Base-by-base conservation (phyloP, 2,329 filamentous ascomycete species). In the Colletotrichum incanum region DNA sequence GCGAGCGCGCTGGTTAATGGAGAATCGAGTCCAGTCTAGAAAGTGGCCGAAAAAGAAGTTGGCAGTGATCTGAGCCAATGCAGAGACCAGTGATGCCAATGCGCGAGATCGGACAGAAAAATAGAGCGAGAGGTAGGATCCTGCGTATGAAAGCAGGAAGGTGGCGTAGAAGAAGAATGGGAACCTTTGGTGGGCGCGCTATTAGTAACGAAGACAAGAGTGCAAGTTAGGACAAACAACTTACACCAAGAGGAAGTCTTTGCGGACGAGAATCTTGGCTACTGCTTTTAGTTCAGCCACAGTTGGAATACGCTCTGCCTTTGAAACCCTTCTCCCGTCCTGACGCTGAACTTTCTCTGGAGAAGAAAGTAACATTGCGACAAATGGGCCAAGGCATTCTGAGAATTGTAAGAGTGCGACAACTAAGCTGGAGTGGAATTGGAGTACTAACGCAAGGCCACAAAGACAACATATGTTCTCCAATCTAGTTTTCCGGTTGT, bases 41-140 rank as follows among this genome's bases (percentile, higher is more conserved):
- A 76, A 76, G 59, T 76, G 69, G 34, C 75, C 76, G 56, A 77
- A 76, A 49, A 75, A 55, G 39, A 76, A 59, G 37, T 76, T 76
- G 20, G 75, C 76, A 3, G 76, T 71, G 20, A 75, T 76, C 18
- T 75, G 75, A 50, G 66, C 73, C 1, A 75, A 55, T 2, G 74
- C 75, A 4, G 75, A 76, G 2, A 76, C 64, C 16, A 76, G 67
- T 0, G 74, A 76, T 3, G 75, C 74, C 1, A 76, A 62, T 8
- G 74, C 75, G 14, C 74, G 71, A 14, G 74, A 65, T 5, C 73
- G 65, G 4, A 76, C 75, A n/a, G 71, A 72, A 47, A 75, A 76
- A 65, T 75, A 76, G 2, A 76, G 60, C 0, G 75, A 74, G n/a
- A 76, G 28, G 69, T 75, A 76, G 0, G 74, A 75, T 6, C 76